Base-by-base conservation (phyloP, 78 protist species). In the Dictyostelium brefeldianum region DNA sequence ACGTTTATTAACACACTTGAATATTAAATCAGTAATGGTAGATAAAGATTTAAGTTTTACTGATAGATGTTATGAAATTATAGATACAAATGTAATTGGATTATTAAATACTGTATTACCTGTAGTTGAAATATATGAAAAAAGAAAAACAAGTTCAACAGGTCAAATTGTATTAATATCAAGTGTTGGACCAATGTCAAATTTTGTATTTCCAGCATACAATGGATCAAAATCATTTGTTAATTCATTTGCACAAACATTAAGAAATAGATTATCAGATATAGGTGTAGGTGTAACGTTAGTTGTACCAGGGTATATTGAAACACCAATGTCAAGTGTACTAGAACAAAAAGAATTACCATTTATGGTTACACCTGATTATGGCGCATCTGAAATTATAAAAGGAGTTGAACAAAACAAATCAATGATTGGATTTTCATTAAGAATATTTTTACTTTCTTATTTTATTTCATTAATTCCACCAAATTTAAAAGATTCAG, bases 111-210 rank as follows among this genome's bases (percentile, higher is more conserved):
- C 91, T 15, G 59, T 83, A 7, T 59, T 73, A 59, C 91, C 91
- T 56, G 11, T 83, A 51, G 12, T 83, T 12, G 73, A 47, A 57
- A 9, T 14, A 1, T 57, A 73, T 46, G 25, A 80, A n/a, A 41
- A 47, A 6, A 22, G 81, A 31, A 70, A 43, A 3, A n/a, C 31
- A 57, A n/a, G n/a, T n/a, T n/a, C 31, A 20, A 20, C 11, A 17
- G 91, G 91, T 43, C 91, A 83, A 54, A 73, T 83, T 54, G 91
- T 83, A 12, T 31, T 83, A 4, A 48, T 73, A n/a, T 79, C 81
- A 36, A 65, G 79, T 54, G 12, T 83, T 14, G 71, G 51, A 29
- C 69, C 67, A 27, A 18, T 41, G 12, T 10, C 56, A 25, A 18
- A 27, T 31, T 46, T 71, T 41, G 54, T 74, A 14, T 57, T 27